These are phyloP conservation scores for Aspergillus carbonarius DNA, from an alignment of 2,329 filamentous ascomycete genomes.

Conservation along the genomic window DNA sequence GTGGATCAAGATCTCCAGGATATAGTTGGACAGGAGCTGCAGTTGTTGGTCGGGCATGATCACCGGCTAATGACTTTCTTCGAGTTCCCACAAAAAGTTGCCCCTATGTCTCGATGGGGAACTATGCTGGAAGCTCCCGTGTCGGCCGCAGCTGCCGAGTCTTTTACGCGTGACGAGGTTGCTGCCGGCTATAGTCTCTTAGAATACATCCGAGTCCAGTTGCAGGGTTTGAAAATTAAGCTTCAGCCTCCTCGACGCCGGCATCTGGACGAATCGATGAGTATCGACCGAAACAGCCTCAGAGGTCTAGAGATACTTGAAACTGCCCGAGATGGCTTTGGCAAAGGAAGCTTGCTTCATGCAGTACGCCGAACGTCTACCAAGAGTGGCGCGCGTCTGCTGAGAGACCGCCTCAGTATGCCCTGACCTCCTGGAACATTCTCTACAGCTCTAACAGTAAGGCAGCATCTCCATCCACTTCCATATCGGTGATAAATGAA, in stretches of 20 bases:
- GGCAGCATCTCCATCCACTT: conserved; percentile 79
- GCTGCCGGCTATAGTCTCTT: conserved; percentile 77
- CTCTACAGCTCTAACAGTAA: conserved; percentile 5
- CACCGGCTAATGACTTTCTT: conserved; percentile 75
- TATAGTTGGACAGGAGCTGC: conserved; percentile 60
- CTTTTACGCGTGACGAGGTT: conserved; percentile 69
- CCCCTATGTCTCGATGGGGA: conserved; percentile 65
- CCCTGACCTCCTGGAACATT: conserved; percentile 18
- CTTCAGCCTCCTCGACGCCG: conserved; percentile 79
- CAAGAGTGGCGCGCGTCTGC: conserved; percentile 80
- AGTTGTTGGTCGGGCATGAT: conserved; percentile 70
- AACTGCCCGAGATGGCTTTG: conserved; percentile 76
- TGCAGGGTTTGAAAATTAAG: conserved; percentile 76
- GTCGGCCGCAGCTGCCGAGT: conserved; percentile 49
- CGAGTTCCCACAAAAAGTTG: conserved; percentile 43
- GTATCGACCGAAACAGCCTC: conserved; percentile 88
- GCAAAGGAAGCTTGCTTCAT: conserved; percentile 83
- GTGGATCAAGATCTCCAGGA: conserved; percentile 65
- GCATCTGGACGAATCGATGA: conserved; percentile 75
- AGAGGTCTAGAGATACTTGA: conserved; percentile 83
- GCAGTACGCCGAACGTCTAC: conserved; percentile 88
- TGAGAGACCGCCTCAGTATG: conserved; percentile 77
- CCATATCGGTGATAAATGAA: conserved; percentile 70
- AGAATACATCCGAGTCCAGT: conserved; percentile 75
- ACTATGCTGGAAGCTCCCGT: conserved; percentile 75